These are phyloP conservation scores for Trametes meyenii DNA, from an alignment of 768 basidiomycete genomes.

Conservation along the genomic window DNA sequence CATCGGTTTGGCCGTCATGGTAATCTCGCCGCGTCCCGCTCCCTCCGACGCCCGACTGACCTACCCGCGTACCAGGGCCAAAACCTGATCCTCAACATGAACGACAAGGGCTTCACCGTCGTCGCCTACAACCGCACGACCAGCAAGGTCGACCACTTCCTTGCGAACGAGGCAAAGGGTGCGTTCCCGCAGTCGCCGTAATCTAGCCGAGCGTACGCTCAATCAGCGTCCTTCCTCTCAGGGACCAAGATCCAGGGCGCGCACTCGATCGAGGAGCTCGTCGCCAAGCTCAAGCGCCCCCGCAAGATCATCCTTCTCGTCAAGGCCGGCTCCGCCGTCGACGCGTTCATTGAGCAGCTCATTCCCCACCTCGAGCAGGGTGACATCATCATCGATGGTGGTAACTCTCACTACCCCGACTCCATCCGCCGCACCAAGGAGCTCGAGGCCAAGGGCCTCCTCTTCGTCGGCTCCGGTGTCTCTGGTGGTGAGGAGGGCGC, in stretches of 20 bases:
- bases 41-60: constrained; percentile 17
- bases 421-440: constrained; percentile 93
- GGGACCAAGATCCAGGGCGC: constrained; percentile 96
- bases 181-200: constrained; percentile 35
- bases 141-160: constrained; percentile 94
- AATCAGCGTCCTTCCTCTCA: constrained; percentile 36
- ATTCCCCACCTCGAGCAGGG: constrained; percentile 89
- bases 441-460: constrained; percentile 90
- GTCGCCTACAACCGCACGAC: constrained; percentile 97
- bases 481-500: constrained; percentile 99
- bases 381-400: constrained; percentile 99
- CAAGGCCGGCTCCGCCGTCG: constrained; percentile 96
- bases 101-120: constrained; percentile 98
- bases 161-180: constrained; percentile 98
- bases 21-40: constrained; percentile 37
- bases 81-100: constrained; percentile 98
- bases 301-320: constrained; percentile 98
- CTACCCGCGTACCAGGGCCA: constrained; percentile 63
- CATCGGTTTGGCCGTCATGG: constrained; percentile 99
- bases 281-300: constrained; percentile 89
- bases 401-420: constrained; percentile 99
- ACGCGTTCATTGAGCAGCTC: constrained; percentile 91
- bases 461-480: constrained; percentile 98
- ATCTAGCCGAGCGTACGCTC: constrained; percentile 27
- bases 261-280: constrained; percentile 89